Conservation (phyloP, 495 filamentous ascomycete genomes). For the Evernia prunastri region DNA sequence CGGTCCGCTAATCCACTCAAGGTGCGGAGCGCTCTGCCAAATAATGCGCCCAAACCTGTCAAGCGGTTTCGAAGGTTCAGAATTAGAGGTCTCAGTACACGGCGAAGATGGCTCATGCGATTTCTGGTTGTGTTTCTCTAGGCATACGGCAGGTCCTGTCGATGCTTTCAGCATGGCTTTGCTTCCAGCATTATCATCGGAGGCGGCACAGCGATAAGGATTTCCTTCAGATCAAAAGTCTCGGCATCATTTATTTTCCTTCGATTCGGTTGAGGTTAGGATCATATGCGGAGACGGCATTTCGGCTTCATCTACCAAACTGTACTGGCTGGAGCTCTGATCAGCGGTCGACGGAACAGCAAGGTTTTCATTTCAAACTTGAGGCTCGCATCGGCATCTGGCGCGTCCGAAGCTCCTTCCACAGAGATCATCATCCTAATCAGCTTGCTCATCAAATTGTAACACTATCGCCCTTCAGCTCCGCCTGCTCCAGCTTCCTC, state of each 20-base stretch:
- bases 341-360: slow-evolving; percentile 14
- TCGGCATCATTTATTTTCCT: slow-evolving; percentile 22
- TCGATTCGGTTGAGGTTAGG: slow-evolving; percentile 21
- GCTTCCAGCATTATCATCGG: slow-evolving; percentile 8
- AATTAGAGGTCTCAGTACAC: slow-evolving; percentile 6
- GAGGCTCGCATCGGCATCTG: slow-evolving; percentile 20
- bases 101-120: slow-evolving; percentile 11
- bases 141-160: slow-evolving; percentile 15
- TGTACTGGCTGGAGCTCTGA: slow-evolving; percentile 18
- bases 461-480: slow-evolving; percentile 25
- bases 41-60: slow-evolving; percentile 29
- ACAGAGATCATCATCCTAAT: slow-evolving; percentile 20
- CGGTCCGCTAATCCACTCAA: slow-evolving; percentile 28
- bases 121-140: slow-evolving; percentile 18
- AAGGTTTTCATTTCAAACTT: slow-evolving; percentile 19
- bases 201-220: slow-evolving; percentile 18
- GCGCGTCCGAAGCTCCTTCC: slow-evolving; percentile 13
- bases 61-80: slow-evolving; percentile 10
- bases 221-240: slow-evolving; percentile 23
- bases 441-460: slow-evolving; percentile 27
- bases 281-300: slow-evolving; percentile 19
- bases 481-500: slow-evolving; percentile 20
- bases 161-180: slow-evolving; percentile 20
- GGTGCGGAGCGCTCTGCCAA: slow-evolving; percentile 31
- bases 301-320: slow-evolving; percentile 20